Evolutionary conservation across 805 yeast genomes (phyloP), one percentile per base, ranked within the genome.

Genomic region (Kregervanrija fluxuum): DNA sequence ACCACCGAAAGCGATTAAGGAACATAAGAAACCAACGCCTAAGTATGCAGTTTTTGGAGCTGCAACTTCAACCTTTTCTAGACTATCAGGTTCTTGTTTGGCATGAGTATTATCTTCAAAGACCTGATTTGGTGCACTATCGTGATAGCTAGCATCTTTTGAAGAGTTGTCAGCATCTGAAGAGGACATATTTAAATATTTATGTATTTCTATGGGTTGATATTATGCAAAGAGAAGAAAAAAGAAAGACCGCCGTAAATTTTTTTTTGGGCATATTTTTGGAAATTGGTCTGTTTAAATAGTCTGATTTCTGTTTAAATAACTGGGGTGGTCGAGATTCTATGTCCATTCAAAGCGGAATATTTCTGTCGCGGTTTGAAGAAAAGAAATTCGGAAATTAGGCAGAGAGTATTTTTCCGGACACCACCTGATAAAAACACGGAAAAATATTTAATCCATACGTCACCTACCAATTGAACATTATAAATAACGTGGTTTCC

Each of bases 1-100:
- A 39, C 89, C 90, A 67, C 87, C 88, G 50, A 82, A 82, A 31
- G 87, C 85, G 51, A 82, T 76, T 43, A 76, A 54, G n/a, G 70
- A 54, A 62, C 87, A 79, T 30, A 62, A 65, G 42, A 56, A 9
- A 11, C 61, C 62, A 11, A 59, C 63, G 28, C 54, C 53, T 8
- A 54, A 9, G 42, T 56, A 59, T 12, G 54, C 56, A 10, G 53
- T 36, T 14, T 49, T 56, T 32, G 65, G 55, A 32, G 52, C 52
- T 30, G 48, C 55, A 37, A 59, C 55, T 11, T 50, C 48, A 14
- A 52, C 52, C 35, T 48, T 53, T 16, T 40, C 39, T 22, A 22
- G 8, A 8, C 44, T 50, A 22, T 44, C 54, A 11, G 40, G 48
- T 13, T 31, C 40, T 14, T 41, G 45, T 35, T 31, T 42, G 37